phyloP scores from a whole-genome alignment of 192 early-diverging fungal species.

The Backusella liffmaniae region DNA sequence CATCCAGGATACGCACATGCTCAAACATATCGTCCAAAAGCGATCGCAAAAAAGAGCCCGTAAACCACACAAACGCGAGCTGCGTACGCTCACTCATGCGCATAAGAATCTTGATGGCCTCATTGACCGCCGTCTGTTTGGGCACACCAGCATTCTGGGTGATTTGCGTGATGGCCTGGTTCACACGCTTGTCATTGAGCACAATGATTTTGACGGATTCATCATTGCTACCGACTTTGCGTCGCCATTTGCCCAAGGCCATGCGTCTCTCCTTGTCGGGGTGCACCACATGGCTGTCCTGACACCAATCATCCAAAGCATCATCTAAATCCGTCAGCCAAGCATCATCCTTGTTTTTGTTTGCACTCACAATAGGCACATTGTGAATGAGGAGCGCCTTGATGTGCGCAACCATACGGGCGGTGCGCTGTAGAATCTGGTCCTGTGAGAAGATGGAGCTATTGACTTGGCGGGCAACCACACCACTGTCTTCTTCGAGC shows the following conservation, averaged over 20 bases:
- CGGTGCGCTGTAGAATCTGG: conserved; percentile 23
- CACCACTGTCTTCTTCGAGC: not conserved
- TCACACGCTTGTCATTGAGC: conserved; percentile 37
- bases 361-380: not conserved
- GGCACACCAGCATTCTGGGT: conserved; percentile 37
- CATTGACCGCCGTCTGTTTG: conserved; percentile 34
- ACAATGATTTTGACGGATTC: conserved; percentile 38
- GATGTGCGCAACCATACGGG: conserved; percentile 29
- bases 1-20: conserved; percentile 24
- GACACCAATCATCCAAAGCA: conserved; percentile 36
- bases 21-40: conserved; percentile 36
- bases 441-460: conserved; percentile 30
- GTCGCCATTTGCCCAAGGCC: conserved; percentile 35
- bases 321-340: conserved; percentile 38
- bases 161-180: conserved; percentile 28
- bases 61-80: conserved; percentile 36
- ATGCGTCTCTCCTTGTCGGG: conserved; percentile 15
- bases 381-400: conserved; percentile 16
- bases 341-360: conserved; percentile 27
- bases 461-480: conserved; percentile 25
- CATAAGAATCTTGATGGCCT: conserved; percentile 32
- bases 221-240: conserved; percentile 38
- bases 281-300: conserved; percentile 19
- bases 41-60: conserved; percentile 31
- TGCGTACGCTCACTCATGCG: conserved; percentile 41